phyloP scores from a whole-genome alignment of 2,329 filamentous ascomycete genomes.

The Xylaria sp. region DNA sequence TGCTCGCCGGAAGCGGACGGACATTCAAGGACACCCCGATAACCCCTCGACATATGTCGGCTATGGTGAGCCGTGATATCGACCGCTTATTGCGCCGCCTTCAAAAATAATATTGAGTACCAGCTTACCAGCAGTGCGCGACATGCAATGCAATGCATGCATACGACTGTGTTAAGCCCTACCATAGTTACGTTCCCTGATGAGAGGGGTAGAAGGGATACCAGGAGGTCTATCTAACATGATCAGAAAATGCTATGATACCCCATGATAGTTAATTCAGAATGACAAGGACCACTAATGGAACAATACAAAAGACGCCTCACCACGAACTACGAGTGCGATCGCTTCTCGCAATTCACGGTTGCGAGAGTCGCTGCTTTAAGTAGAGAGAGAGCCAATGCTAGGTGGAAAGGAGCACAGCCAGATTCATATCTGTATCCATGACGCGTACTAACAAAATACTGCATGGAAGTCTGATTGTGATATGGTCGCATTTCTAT shows the following conservation, averaged over 20 bases:
- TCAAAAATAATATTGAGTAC: slow-evolving; percentile 5
- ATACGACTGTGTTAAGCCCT: background rate
- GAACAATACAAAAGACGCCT: background rate
- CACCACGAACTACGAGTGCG: background rate
- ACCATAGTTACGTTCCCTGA: background rate
- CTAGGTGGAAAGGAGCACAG: background rate
- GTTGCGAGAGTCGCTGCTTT: slow-evolving; percentile 10
- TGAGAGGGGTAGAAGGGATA: background rate
- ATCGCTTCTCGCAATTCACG: background rate
- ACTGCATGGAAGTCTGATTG: slow-evolving; percentile 12
- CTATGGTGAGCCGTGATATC: slow-evolving; percentile 19
- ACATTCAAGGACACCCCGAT: background rate
- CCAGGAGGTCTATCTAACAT: background rate
- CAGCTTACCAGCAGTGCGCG: background rate
- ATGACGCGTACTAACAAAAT: slow-evolving; percentile 4
- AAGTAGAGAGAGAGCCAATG: background rate
- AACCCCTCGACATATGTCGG: background rate
- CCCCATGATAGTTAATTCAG: background rate
- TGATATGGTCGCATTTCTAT: background rate
- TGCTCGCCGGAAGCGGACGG: slow-evolving; percentile 9
- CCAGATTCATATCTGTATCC: background rate
- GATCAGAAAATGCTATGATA: slow-evolving; percentile 5
- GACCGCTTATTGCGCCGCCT: slow-evolving; percentile 23
- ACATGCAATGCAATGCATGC: background rate
- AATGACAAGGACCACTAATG: background rate